Conservation (phyloP, 805 yeast species). For the Candida manassasensis region DNA sequence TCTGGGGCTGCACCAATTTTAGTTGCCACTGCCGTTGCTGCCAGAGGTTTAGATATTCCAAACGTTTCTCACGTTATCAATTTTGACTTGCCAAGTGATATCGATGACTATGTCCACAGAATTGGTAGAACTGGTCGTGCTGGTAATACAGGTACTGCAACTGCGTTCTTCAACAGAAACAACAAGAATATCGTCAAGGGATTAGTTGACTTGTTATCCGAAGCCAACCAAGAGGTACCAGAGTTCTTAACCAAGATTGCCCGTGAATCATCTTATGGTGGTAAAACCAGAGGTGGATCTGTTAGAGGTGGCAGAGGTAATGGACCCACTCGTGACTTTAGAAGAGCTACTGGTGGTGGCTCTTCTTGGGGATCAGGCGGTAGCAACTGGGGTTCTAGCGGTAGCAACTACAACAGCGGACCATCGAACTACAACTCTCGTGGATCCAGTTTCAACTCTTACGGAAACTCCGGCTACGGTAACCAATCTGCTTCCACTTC, state of each 20-base stretch:
- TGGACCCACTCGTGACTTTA: slow-evolving; percentile 48
- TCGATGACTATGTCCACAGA: slow-evolving; percentile 98
- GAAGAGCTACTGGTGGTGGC: slow-evolving; percentile 42
- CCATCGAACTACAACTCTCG: slow-evolving; percentile 15
- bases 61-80: slow-evolving; percentile 97
- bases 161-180: slow-evolving; percentile 96
- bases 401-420: slow-evolving; percentile 10
- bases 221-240: slow-evolving; percentile 98
- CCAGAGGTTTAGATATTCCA: slow-evolving; percentile 99
- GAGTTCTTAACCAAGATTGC: slow-evolving; percentile 74
- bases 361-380: slow-evolving; percentile 33
- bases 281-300: slow-evolving; percentile 35
- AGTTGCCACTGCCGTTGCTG: slow-evolving; percentile 99
- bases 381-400: slow-evolving; percentile 20
- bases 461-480: slow-evolving; percentile 22
- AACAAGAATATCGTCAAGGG: slow-evolving; percentile 87
- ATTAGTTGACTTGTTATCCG: slow-evolving; percentile 77
- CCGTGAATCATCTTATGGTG: slow-evolving; percentile 64
- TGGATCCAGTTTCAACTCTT: slow-evolving; percentile 12
- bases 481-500: slow-evolving; percentile 33
- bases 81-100: slow-evolving; percentile 94
- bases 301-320: slow-evolving; percentile 54
- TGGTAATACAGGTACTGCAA: slow-evolving; percentile 97
- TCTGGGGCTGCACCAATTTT: slow-evolving; percentile 86
- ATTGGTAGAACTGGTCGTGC: slow-evolving; percentile 99